Base-by-base conservation (phyloP, 2,329 filamentous ascomycete species). In the Beauveria medogensis region DNA sequence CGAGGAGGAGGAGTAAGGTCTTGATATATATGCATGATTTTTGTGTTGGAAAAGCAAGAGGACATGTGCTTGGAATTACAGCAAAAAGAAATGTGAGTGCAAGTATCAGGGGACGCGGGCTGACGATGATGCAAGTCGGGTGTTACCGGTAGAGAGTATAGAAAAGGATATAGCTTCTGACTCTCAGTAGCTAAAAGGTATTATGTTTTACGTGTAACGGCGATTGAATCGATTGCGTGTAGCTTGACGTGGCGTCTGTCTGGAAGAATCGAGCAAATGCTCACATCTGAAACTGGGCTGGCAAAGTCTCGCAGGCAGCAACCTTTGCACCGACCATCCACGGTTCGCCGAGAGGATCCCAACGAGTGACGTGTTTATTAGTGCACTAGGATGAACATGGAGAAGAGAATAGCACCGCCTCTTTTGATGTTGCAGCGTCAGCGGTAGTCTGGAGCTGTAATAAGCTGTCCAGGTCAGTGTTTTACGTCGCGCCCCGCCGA, bases 1-100 rank as follows among this genome's bases (percentile, higher is more conserved):
- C 18, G 66, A 69, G 9, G 66, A 65, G 18, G 65, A 69, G 50
- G 66, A 66, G n/a, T 66, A 69, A 55, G 28, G 20, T 22, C 10
- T 48, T 55, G 58, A 60, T 60, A 47, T 54, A 54, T 41, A 54
- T 40, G 50, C 40, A 30, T 55, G 58, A 48, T 9, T 59, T 54
- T 24, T 53, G 20, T 48, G 51, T 46, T 54, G 40, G 24, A 52
- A 54, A 54, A 54, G 44, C 43, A 58, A 22, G 34, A 44, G n/a
- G 48, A 26, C 5, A 52, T 41, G 53, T 54, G 58, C 58, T 48
- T 60, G 58, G 41, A 28, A 48, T 40, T 55, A 54, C 40, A 57
- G 18, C 50, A 50, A 28, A 58, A 57, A 24, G 55, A 50, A 59
- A 48, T 55, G 28, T 47, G 50, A 47, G 24, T 37, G 30, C 58